Base-by-base conservation (phyloP, 768 basidiomycete species). In the Fomitopsis pulvina region DNA sequence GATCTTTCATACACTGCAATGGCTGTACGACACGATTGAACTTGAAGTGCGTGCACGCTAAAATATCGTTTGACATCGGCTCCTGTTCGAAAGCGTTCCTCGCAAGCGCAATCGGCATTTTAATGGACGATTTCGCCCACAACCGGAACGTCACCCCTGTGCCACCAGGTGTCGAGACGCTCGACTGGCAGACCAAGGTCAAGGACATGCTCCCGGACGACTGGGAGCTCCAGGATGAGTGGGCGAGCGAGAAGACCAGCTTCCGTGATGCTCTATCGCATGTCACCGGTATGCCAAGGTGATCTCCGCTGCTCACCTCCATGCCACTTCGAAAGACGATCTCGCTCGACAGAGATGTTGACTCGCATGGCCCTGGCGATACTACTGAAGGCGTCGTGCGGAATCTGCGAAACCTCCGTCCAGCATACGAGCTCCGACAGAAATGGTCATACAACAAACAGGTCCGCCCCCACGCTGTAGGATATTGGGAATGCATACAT, bases 211-310 rank as follows among this genome's bases (percentile, higher is more conserved):
- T 77, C 1, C 72, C 73, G 1, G 66, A 54, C 10, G 63, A 59
- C 48, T 65, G 74, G 21, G 60, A 64, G 57, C 41, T 51, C 12
- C 32, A 37, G 18, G 73, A 76, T 53, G 51, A 62, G 9, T 71
- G 68, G 66, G 66, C 73, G 0, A 66, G 57, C 16, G 52, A 60
- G 42, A 64, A 58, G 49, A 68, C 68, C 0, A 69, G 63, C 40
- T 22, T 75, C 4, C 57, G 61, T 5, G 74, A 76, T 51, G 60
- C 71, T 0, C 52, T 75, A 16, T 60, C 71, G 3, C 75, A 75
- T 24, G 61, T 68, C 9, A 66, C 71, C 26, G 76, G 75, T 4
- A 2, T 77, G 8, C 64, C 65, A 2, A 56, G 69, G 71, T 72
- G 27, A 5, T n/a, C 30, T 24, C 8, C 9, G 5, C 8, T 14